A percentile compares a stretch with the other conserved stretches of the same genome.
These are phyloP conservation scores for Carex littledalei DNA, from an alignment of 176 grass and related monocot genomes.

Conservation along the genomic window DNA sequence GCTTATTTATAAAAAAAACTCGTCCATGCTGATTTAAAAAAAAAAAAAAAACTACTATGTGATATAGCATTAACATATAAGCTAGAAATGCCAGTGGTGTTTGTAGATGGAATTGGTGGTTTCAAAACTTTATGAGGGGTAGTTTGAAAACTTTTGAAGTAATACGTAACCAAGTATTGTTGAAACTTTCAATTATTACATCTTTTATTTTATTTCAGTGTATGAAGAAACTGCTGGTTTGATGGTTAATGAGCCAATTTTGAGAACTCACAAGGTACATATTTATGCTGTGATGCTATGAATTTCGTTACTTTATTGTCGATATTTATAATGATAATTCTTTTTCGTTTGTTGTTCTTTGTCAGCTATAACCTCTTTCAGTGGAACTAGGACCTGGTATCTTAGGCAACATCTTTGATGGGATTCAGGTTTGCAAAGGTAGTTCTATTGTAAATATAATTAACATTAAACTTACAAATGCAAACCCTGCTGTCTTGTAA, in stretches of 20 bases:
- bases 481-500: no score
- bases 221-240: slow-evolving; percentile 90
- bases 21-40: no score
- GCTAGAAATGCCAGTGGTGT: no score
- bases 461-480: no score
- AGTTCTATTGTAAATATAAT: no score
- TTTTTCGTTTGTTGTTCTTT: neutral
- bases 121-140: no score
- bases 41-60: no score
- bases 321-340: neutral
- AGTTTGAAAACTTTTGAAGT: neutral
- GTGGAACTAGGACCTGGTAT: slow-evolving; percentile 77
- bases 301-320: neutral
- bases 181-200: neutral
- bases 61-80: no score
- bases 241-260: slow-evolving; percentile 73
- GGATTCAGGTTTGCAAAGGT: no score
- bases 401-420: slow-evolving; percentile 94
- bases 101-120: no score
- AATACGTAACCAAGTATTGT: neutral
- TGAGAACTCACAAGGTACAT: slow-evolving; percentile 57
- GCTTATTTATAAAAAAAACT: neutral
- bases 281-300: neutral
- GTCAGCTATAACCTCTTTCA: slow-evolving; percentile 57
- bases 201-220: slow-evolving; percentile 37